Evolutionary conservation across 208 protist genomes (phyloP), one percentile per base, ranked within the genome.

Genomic region (Leishmania gerbilli): DNA sequence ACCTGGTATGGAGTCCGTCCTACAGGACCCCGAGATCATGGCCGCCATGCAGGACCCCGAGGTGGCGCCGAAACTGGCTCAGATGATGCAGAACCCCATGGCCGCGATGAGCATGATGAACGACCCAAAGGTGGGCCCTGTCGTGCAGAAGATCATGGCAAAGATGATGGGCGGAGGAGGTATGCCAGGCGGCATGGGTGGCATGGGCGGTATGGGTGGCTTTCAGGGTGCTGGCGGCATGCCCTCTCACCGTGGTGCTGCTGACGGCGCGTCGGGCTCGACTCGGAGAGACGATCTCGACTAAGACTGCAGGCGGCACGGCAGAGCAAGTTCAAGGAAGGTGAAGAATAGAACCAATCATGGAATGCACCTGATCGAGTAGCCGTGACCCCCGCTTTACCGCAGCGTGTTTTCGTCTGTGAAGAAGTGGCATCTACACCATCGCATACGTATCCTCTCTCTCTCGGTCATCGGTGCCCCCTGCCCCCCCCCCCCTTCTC

Each of bases 81-180:
- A 88, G 74, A 76, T 91, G 67, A 92, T 92, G 88, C 81, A 86
- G 68, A 96, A 96, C 79, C 93, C 93, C 2, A 90, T 90, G 88
- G 79, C 83, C n/a, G 89, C 87, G 2, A 85, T 95, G 90, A 62
- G 85, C 62, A 85, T 94, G 83, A 89, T 93, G 82, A 85, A 90
- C 76, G 91, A 96, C 79, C 93, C 93, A 8, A 95, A 96, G 81
- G 81, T 94, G 27, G 91, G 90, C 31, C 91, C 90, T 24, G 69
- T 96, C 62, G 84, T 96, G n/a, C 86, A 93, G 79, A 94, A 93
- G 76, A 83, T 96, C 9, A 94, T 95, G 89, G 77, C 86, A 42
- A 92, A 90, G 74, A 91, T 93, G 90, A 92, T 91, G 90, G 89
- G 87, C n/a, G 84, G 84, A 37, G 87, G 79, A 27, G 88, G 84